phyloP scores from a whole-genome alignment of 805 yeast species.

The Candida succiphila region DNA sequence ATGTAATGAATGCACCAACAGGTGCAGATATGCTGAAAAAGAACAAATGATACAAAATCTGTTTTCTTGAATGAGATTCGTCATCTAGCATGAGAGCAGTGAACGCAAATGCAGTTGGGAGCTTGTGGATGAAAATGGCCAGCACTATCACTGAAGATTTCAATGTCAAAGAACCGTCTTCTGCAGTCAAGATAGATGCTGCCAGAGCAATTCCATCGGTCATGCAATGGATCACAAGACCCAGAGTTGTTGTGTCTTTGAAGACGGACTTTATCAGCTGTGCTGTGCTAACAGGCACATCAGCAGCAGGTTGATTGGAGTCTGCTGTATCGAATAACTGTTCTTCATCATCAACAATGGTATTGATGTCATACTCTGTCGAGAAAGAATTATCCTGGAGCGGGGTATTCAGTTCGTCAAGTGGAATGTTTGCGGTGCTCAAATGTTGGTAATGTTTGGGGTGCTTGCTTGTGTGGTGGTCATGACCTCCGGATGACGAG shows the following conservation, averaged over 20 bases:
- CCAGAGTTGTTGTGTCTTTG: constrained; percentile 42
- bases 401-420: background rate
- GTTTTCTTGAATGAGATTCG: constrained; percentile 17
- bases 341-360: background rate
- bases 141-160: constrained; percentile 34
- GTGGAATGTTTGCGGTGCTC: background rate
- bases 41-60: constrained; percentile 35
- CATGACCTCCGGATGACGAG: background rate
- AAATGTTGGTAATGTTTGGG: background rate
- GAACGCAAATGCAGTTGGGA: constrained; percentile 68
- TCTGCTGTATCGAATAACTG: background rate
- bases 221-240: constrained; percentile 54
- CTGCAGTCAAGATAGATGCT: constrained; percentile 32
- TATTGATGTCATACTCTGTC: background rate
- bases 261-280: constrained; percentile 21
- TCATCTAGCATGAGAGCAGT: constrained; percentile 39
- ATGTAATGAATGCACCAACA: constrained; percentile 44
- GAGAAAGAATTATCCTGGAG: too few relatives aligned
- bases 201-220: constrained; percentile 73
- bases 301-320: constrained; percentile 8
- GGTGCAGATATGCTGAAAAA: constrained; percentile 57
- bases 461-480: background rate
- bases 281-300: constrained; percentile 3
- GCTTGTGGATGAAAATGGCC: constrained; percentile 59
- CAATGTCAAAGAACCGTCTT: constrained; percentile 7